A percentile compares a stretch with the other conserved stretches of the same genome.
phyloP scores from a whole-genome alignment of 2,329 filamentous ascomycete species.

The Nigrospora oryzae region DNA sequence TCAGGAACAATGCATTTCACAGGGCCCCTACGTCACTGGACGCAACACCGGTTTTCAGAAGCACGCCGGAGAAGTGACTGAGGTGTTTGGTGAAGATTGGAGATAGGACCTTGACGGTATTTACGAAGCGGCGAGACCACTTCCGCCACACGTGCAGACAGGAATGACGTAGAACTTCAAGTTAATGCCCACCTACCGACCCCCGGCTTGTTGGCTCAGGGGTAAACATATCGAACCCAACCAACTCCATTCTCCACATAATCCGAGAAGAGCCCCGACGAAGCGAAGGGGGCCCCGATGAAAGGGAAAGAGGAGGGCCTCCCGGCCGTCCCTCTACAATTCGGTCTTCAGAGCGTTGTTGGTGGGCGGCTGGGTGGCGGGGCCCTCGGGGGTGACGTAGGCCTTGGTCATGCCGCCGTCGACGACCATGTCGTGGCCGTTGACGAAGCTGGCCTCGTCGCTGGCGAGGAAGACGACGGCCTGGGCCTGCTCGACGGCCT shows the following conservation, averaged over 20 bases:
- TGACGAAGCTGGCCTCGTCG: constrained; percentile 85
- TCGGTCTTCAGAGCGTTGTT: constrained; percentile 51
- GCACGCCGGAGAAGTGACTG: too few species aligned
- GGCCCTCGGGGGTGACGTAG: constrained; percentile 65
- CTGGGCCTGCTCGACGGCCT: constrained; percentile 89
- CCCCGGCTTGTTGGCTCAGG: not conserved
- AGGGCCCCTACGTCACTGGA: too few species aligned
- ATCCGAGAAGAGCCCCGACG: too few species aligned
- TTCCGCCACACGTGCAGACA: too few species aligned
- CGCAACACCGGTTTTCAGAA: too few species aligned
- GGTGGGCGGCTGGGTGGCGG: constrained; percentile 40
- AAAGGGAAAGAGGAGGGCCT: not conserved
- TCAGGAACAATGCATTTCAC: too few species aligned
- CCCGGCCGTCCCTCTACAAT: constrained; percentile 19
- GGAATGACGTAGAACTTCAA: too few species aligned
- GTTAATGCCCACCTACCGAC: too few species aligned
- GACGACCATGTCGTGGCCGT: constrained; percentile 86
- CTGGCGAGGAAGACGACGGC: constrained; percentile 81
- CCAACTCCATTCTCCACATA: not conserved
- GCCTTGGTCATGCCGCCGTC: constrained; percentile 95
- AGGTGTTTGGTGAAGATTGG: too few species aligned
- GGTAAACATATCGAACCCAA: not conserved
- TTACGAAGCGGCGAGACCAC: too few species aligned
- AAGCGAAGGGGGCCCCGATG: not conserved
- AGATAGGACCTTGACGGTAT: too few species aligned